Percentiles rank a stretch among this genome's conserved stretches.
These are phyloP conservation scores for Oehlia diaphana DNA, from an alignment of 192 early-diverging fungal species.

Conservation along the genomic window DNA sequence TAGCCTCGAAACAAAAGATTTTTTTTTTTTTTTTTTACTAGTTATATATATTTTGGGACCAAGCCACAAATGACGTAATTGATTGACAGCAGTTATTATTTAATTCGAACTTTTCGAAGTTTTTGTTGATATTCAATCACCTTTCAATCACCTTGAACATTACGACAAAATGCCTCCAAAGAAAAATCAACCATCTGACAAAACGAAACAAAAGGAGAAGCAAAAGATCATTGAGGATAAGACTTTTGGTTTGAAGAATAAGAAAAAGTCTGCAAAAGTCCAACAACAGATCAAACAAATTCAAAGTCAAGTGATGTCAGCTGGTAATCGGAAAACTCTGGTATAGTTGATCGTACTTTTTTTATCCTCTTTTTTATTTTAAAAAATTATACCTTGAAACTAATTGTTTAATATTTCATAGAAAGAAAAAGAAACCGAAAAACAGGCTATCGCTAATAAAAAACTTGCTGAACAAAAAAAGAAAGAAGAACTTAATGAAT, in stretches of 20 bases:
- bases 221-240: conserved; percentile 90
- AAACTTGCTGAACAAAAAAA: conserved; percentile 83
- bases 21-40: background rate
- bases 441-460: conserved; percentile 57
- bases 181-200: conserved; percentile 54
- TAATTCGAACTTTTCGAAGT: no score
- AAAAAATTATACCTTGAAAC: background rate
- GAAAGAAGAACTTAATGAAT: conserved; percentile 85
- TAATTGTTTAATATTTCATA: conserved; percentile 27
- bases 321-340: conserved; percentile 55
- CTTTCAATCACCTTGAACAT: no score
- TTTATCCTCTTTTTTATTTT: background rate
- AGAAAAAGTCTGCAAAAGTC: conserved; percentile 95
- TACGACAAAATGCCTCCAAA: conserved; percentile 75
- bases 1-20: no score
- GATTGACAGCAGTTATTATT: no score
- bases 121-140: background rate
- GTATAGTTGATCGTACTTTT: conserved; percentile 22
- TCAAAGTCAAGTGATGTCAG: conserved; percentile 71
- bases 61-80: no score
- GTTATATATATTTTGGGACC: no score
- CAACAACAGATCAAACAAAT: conserved; percentile 89
- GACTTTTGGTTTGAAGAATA: conserved; percentile 99
- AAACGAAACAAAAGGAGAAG: conserved; percentile 67
- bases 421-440: conserved; percentile 67